phyloP scores from a whole-genome alignment of 176 grass and related monocot species.

The Eremochloa ophiuroides region DNA sequence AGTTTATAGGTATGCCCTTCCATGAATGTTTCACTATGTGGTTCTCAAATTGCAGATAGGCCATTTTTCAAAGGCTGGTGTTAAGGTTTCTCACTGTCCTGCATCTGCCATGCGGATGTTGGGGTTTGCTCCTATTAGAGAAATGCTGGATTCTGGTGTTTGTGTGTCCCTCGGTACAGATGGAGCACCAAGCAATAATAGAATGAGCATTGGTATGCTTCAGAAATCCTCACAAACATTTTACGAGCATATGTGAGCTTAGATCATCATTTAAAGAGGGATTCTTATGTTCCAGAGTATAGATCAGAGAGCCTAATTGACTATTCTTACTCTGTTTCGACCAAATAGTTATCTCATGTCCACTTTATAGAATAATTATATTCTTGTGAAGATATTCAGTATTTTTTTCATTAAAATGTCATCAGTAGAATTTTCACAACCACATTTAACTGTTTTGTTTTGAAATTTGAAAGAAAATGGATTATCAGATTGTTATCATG shows the following conservation, averaged over 20 bases:
- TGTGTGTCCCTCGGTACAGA: slow-evolving; percentile 97
- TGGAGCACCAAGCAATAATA: slow-evolving; percentile 92
- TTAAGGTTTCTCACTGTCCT: slow-evolving; percentile 97
- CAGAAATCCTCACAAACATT: slow-evolving; percentile 1
- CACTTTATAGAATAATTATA: neutral
- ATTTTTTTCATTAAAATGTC: neutral
- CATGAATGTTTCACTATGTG: neutral
- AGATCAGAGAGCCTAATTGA: neutral
- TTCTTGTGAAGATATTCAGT: neutral
- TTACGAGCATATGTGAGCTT: slow-evolving; percentile 4
- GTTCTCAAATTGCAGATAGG: slow-evolving; percentile 54
- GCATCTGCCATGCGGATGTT: slow-evolving; percentile 89
- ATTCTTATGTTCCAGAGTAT: neutral
- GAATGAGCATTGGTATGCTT: slow-evolving; percentile 91
- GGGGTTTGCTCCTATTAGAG: slow-evolving; percentile 88
- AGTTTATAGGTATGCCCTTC: slow-evolving; percentile 1
- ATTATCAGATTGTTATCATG: neutral
- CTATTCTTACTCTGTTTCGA: neutral
- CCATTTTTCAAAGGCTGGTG: slow-evolving; percentile 69
- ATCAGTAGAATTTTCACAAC: neutral
- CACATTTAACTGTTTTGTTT: neutral
- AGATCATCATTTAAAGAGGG: neutral
- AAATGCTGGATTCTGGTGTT: slow-evolving; percentile 83
- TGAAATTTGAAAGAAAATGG: neutral
- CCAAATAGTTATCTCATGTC: neutral